Evolutionary conservation across 208 protist genomes (phyloP).

Genomic region (Trypanosoma rangeli): DNA sequence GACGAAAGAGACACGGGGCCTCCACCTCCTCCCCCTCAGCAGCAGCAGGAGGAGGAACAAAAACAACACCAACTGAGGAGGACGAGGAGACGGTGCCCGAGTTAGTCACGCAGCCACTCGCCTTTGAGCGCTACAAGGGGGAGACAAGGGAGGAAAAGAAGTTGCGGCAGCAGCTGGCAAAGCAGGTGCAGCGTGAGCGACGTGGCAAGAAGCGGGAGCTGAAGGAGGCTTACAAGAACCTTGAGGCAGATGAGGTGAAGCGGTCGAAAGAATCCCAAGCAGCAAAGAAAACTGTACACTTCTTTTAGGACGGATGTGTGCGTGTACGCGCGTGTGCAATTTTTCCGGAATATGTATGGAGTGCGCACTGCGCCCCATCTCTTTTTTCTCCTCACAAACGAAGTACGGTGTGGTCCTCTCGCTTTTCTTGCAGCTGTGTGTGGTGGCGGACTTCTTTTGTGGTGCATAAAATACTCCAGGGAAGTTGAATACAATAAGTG

Average conservation of each 20-base stretch:
- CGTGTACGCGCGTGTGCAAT: conserved; percentile 2
- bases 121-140: conserved; percentile 38
- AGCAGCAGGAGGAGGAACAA: not conserved
- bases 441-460: not conserved
- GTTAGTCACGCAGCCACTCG: not conserved
- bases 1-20: conserved; percentile 24
- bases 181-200: conserved; percentile 70
- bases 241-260: conserved; percentile 68
- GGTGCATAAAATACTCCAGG: not conserved
- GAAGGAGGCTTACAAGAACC: conserved; percentile 72
- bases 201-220: conserved; percentile 77
- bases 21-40: not conserved
- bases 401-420: too few species aligned
- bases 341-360: not conserved
- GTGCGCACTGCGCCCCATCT: not conserved
- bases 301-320: conserved; percentile 34
- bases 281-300: conserved; percentile 60
- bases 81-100: conserved; percentile 14
- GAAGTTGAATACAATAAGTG: not conserved
- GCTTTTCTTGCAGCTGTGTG: not conserved
- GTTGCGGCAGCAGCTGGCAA: conserved; percentile 73
- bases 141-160: conserved; percentile 89
- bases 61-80: conserved; percentile 22
- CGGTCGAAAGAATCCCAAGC: conserved; percentile 36
- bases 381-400: too few species aligned